Conservation (phyloP, 2,329 filamentous ascomycete species). For the Aspergillus cejpii region DNA sequence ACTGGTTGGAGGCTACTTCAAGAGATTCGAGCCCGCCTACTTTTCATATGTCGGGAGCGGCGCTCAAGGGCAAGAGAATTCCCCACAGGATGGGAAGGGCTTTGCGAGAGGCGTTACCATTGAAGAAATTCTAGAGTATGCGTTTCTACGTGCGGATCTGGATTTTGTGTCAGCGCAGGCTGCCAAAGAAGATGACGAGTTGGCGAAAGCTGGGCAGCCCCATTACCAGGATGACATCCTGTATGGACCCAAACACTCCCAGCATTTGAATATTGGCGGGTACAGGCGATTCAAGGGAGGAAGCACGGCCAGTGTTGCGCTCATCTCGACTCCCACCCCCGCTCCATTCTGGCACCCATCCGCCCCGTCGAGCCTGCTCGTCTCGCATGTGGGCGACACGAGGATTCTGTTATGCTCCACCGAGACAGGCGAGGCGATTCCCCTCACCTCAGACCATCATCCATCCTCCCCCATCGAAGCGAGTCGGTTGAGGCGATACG, state of each 20-base stretch:
- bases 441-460: slow-evolving; percentile 86
- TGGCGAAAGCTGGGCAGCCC: slow-evolving; percentile 64
- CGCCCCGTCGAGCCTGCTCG: slow-evolving; percentile 72
- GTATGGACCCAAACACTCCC: slow-evolving; percentile 51
- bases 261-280: slow-evolving; percentile 57
- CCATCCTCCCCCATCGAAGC: slow-evolving; percentile 81
- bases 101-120: slow-evolving; percentile 33
- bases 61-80: slow-evolving; percentile 24
- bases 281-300: slow-evolving; percentile 79
- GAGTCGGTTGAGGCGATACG: slow-evolving; percentile 74
- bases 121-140: slow-evolving; percentile 67
- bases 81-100: slow-evolving; percentile 24
- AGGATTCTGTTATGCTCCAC: slow-evolving; percentile 86
- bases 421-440: slow-evolving; percentile 67
- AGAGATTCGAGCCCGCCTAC: slow-evolving; percentile 75
- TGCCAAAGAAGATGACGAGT: slow-evolving; percentile 67
- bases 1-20: slow-evolving; percentile 88
- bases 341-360: slow-evolving; percentile 93
- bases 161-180: slow-evolving; percentile 91
- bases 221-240: slow-evolving; percentile 81
- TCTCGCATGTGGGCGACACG: slow-evolving; percentile 90
- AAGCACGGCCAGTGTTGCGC: slow-evolving; percentile 79
- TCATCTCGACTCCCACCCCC: slow-evolving; percentile 87
- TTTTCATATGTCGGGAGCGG: slow-evolving; percentile 50
- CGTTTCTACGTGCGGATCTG: slow-evolving; percentile 86